Evolutionary conservation across 768 basidiomycete genomes (phyloP), one percentile per base, ranked within the genome.

Genomic region (Lanmaoa pseudosensibilis): DNA sequence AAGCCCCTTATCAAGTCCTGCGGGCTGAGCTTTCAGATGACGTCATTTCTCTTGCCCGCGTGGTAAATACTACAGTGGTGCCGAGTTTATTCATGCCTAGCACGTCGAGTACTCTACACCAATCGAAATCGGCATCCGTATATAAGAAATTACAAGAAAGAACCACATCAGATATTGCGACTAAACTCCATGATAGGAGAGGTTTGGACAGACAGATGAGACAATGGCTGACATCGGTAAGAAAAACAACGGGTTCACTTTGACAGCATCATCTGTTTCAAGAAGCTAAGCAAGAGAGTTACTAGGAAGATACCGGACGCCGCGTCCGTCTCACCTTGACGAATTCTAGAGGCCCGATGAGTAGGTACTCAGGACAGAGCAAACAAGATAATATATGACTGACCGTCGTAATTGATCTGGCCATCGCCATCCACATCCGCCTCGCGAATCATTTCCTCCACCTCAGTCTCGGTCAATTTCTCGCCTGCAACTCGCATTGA

Each of bases 371-470:
- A 56, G 54, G 37, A 43, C 37, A 46, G 37, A 34, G 6, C 6
- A 27, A 16, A 6, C 1, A 21, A 40, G n/a, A 39, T 8, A 1
- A 19, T 11, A 33, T 19, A 21, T 9, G 62, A 67, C 81, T 54
- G 56, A 87, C 88, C 88, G 2, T 90, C 86, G 69, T 90, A 93
- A 74, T 91, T 88, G 75, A 92, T 90, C 75, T 92, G 90, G n/a
- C 92, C 92, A 71, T 94, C 92, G 50, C 94, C 94, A 68, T 97
- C 92, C 49, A 92, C 81, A 70, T 97, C 94, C 54, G 94, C 94
- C 76, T 97, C 94, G 52, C 93, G 86, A 70, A 97, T 97, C 94
- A 97, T 95, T 79, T 95, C 94, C 58, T 92, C 90, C 60, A 95
- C 92, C 74, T 96, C 94, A 9, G 68, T 79, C 61, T 94, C 92